Base-by-base conservation (phyloP, 768 basidiomycete genomes). In the Russula compacta region DNA sequence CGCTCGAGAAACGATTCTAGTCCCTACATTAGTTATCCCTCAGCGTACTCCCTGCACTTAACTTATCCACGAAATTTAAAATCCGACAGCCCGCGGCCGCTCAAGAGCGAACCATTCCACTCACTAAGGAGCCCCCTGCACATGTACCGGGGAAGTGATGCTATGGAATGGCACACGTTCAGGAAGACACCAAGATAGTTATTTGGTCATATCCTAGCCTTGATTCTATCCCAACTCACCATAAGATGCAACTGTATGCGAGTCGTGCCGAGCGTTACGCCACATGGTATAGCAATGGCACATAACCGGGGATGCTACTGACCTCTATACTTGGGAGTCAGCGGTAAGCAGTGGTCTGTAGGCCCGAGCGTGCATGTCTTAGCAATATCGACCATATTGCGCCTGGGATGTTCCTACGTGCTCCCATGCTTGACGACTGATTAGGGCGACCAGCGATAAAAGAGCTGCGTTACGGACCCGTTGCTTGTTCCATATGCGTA, bases 1-100 rank as follows among this genome's bases (percentile, higher is more conserved):
- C 87, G 10, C 68, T 88, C 71, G 79, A 82, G 68, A 86, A 85
- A 66, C 67, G 79, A 56, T 71, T 70, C 44, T 80, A 70, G 51
- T 36, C 38, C n/a, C 36, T 9, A 29, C 36, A 17, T 35, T 40
- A 12, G 44, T 36, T 36, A 35, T n/a, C 15, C 32, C 29, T 51
- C 32, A 50, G 11, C 40, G 38, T 21, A n/a, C 24, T 46, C 44
- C 9, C 40, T 29, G 46, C 21, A 38, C 24, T 29, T 29, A 29
- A 29, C 24, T 29, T 29, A 29, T 29, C 24, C 24, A 29, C 24
- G 24, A 29, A 29, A 29, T 29, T 29, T 29, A 3, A 29, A 29
- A 29, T 29, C 24, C 24, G 24, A 29, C 24, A 29, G 24, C 24
- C 24, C 24, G 24, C 24, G 1, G 24, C 24, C 3, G 24, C 24